Conservation (phyloP, 768 basidiomycete species). For the Boletus pseudo-olivaceus region DNA sequence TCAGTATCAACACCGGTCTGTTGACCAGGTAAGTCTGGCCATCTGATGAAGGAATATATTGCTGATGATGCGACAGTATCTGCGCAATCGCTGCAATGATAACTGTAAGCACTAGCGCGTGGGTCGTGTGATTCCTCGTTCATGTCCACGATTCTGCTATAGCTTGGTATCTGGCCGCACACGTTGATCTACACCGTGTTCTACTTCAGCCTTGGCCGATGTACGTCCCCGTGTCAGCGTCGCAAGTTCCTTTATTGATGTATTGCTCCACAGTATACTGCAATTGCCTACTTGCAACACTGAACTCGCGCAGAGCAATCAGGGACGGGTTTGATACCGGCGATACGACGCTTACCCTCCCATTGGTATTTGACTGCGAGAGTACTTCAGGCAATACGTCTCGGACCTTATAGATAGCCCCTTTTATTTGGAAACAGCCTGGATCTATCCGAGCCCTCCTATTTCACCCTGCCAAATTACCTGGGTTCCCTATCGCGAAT, state of each 20-base stretch:
- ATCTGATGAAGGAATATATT: no score
- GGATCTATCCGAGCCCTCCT: no score
- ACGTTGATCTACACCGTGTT: conserved; percentile 64
- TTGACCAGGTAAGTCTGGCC: conserved; percentile 22
- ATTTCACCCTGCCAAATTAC: no score
- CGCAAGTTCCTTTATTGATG: neutral
- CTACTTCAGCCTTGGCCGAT: conserved; percentile 59
- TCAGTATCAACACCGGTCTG: conserved; percentile 45
- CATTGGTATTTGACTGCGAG: no score
- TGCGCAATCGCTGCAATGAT: conserved; percentile 58
- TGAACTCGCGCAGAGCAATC: conserved; percentile 54
- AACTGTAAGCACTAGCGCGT: conserved; percentile 35
- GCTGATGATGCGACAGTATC: conserved; percentile 28
- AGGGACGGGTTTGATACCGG: conserved; percentile 28
- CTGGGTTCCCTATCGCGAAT: no score
- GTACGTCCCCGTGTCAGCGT: conserved; percentile 34
- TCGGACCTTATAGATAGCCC: no score
- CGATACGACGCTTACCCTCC: conserved; percentile 4
- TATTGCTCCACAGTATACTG: conserved; percentile 44
- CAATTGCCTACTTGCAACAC: conserved; percentile 58
- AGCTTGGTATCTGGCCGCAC: conserved; percentile 48
- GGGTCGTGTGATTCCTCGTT: neutral
- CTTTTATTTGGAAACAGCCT: no score
- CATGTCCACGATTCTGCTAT: neutral
- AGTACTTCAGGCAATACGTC: no score